phyloP scores from a whole-genome alignment of 331 rosid species.

The Acacia pycnantha region DNA sequence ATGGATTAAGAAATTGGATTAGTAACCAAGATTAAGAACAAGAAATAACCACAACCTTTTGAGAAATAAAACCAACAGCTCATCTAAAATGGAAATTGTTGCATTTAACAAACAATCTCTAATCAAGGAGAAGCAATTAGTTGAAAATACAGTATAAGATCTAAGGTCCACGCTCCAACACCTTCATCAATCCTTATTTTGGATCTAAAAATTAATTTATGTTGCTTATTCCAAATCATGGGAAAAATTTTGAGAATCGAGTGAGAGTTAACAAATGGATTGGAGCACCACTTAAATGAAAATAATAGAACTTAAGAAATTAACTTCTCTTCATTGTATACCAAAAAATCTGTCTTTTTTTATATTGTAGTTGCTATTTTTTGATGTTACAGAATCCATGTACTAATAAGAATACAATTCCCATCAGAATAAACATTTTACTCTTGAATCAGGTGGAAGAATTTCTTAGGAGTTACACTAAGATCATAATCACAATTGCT shows the following conservation, averaged over 20 bases:
- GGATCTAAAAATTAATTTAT: neutral
- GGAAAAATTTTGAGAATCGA: neutral
- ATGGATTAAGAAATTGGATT: constrained; percentile 16
- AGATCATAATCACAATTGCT: neutral
- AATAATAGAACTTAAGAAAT: neutral
- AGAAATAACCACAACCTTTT: constrained; percentile 17
- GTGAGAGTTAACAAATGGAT: constrained; percentile 1
- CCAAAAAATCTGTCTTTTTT: neutral
- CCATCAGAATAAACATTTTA: constrained; percentile 7
- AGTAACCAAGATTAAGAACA: constrained; percentile 16
- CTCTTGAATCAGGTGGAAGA: neutral
- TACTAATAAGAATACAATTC: neutral
- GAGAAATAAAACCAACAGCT: constrained; percentile 27
- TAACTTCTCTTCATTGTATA: neutral
- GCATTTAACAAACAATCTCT: constrained; percentile 17
- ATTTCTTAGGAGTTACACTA: neutral
- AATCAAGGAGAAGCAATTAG: neutral
- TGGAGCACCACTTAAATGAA: neutral
- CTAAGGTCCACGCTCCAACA: constrained; percentile 9
- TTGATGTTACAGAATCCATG: constrained; percentile 14
- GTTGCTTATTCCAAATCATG: neutral
- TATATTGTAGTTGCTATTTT: neutral
- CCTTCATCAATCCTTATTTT: constrained; percentile 5
- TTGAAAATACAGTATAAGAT: neutral
- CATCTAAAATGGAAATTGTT: constrained; percentile 13